Percentiles rank a stretch among this genome's conserved stretches.
Evolutionary conservation across 176 grass and related monocot genomes (phyloP).

Genomic region (Elymus sibiricus): DNA sequence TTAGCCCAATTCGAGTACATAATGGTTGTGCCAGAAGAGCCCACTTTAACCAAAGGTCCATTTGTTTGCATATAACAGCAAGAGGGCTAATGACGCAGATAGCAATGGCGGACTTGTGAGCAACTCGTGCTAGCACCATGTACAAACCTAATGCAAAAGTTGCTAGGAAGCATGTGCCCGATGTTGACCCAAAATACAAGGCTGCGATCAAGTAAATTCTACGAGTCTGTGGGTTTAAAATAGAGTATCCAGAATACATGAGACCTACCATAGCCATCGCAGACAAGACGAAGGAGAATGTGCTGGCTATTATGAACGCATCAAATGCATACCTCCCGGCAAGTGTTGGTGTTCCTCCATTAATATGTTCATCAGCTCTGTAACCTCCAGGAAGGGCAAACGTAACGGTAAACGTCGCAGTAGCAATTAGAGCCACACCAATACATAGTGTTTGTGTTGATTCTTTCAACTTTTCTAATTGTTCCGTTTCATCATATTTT

Average conservation of each 20-base stretch:
- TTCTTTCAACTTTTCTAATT: neutral
- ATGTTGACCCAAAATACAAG: neutral
- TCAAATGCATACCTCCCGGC: neutral
- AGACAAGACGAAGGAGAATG: neutral
- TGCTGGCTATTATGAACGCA: neutral
- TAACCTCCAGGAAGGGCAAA: conserved; percentile 6
- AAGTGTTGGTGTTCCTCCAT: conserved; percentile 3
- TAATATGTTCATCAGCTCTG: neutral
- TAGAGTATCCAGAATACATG: neutral
- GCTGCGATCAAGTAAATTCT: neutral
- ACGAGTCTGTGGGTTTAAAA: neutral
- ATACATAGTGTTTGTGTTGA: neutral
- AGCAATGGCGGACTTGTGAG: neutral
- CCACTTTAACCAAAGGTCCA: neutral
- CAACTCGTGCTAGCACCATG: neutral
- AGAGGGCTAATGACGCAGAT: neutral
- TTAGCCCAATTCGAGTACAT: neutral
- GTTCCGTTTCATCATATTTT: neutral
- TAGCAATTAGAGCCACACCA: neutral
- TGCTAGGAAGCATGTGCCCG: neutral
- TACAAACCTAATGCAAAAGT: conserved; percentile 1
- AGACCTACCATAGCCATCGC: neutral
- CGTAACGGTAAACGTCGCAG: neutral
- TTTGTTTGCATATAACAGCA: neutral
- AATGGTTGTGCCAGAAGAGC: neutral